Percentiles rank a stretch among this genome's conserved stretches.
Evolutionary conservation across 352 stramenopile genomes (phyloP).

Genomic region (Globisporangium acanthophoron): DNA sequence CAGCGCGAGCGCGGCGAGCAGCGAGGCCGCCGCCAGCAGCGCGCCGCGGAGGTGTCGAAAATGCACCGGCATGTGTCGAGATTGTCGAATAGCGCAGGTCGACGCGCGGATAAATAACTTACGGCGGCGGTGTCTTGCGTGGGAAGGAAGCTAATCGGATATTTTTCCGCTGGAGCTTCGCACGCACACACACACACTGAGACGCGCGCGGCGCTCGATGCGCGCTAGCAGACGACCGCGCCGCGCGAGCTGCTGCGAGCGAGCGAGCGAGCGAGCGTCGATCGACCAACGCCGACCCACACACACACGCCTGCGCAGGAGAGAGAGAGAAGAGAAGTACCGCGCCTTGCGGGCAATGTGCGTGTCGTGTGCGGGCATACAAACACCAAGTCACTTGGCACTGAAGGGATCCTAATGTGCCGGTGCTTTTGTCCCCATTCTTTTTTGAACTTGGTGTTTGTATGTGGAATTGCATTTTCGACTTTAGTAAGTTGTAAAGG

Average conservation of each 20-base stretch:
- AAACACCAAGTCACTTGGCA: not conserved
- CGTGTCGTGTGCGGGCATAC: not conserved
- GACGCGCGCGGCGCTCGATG: too few relatives aligned
- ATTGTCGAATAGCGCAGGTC: not conserved
- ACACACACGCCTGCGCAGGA: slow-evolving; percentile 1
- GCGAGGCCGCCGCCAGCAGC: not conserved
- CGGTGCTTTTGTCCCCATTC: not conserved
- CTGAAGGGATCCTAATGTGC: not conserved
- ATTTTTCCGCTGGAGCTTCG: not conserved
- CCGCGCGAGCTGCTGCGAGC: too few relatives aligned
- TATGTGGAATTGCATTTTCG: too few relatives aligned
- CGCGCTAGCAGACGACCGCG: too few relatives aligned
- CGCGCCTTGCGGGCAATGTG: not conserved
- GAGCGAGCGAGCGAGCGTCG: too few relatives aligned
- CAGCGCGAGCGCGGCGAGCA: not conserved
- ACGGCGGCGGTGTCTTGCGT: too few relatives aligned
- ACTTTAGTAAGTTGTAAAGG: too few relatives aligned
- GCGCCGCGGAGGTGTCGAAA: not conserved
- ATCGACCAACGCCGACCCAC: too few relatives aligned
- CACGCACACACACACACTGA: not conserved
- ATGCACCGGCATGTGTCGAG: not conserved
- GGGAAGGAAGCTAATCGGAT: not conserved
- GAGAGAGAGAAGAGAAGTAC: slow-evolving; percentile 11
- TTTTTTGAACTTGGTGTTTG: too few relatives aligned
- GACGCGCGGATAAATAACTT: not conserved